Evolutionary conservation across 2,329 filamentous ascomycete species (phyloP).

Genomic region (Balansia obtecta): DNA sequence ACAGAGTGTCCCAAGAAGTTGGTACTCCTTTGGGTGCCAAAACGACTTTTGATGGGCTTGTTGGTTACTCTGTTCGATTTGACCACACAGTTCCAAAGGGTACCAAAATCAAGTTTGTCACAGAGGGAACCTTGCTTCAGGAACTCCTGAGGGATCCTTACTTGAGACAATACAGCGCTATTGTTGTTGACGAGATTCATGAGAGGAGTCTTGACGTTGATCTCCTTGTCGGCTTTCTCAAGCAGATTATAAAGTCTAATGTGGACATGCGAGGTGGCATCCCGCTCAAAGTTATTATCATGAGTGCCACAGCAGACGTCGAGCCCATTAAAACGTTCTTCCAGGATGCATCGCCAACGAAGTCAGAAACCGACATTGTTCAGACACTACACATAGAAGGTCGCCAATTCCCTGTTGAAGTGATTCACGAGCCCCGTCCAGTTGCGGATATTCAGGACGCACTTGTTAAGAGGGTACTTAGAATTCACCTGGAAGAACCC

Average conservation of each 20-base stretch:
- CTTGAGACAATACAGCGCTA: slow-evolving; percentile 72
- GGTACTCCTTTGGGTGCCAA: slow-evolving; percentile 37
- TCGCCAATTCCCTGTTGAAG: slow-evolving; percentile 73
- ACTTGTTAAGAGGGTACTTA: slow-evolving; percentile 69
- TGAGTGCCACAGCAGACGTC: slow-evolving; percentile 94
- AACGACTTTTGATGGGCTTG: slow-evolving; percentile 32
- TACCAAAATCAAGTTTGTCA: slow-evolving; percentile 86
- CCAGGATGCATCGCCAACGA: slow-evolving; percentile 18
- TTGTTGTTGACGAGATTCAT: slow-evolving; percentile 94
- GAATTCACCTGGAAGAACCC: slow-evolving; percentile 76
- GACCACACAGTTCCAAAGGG: slow-evolving; percentile 73
- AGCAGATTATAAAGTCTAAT: slow-evolving; percentile 55
- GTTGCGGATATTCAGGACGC: slow-evolving; percentile 74
- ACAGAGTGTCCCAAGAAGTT: slow-evolving; percentile 71
- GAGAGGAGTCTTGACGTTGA: slow-evolving; percentile 93
- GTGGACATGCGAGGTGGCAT: slow-evolving; percentile 55
- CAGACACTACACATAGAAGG: slow-evolving; percentile 61
- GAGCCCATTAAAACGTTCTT: slow-evolving; percentile 71
- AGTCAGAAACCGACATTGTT: slow-evolving; percentile 11
- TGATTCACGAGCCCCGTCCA: slow-evolving; percentile 60
- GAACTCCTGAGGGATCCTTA: slow-evolving; percentile 80
- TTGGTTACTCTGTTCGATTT: slow-evolving; percentile 92
- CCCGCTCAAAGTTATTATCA: slow-evolving; percentile 79
- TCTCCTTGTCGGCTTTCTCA: slow-evolving; percentile 76
- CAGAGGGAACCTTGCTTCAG: slow-evolving; percentile 90